Percentiles rank a stretch among this genome's conserved stretches.
Conservation (phyloP, 106 monocot species). For the Triglochin maritima region DNA sequence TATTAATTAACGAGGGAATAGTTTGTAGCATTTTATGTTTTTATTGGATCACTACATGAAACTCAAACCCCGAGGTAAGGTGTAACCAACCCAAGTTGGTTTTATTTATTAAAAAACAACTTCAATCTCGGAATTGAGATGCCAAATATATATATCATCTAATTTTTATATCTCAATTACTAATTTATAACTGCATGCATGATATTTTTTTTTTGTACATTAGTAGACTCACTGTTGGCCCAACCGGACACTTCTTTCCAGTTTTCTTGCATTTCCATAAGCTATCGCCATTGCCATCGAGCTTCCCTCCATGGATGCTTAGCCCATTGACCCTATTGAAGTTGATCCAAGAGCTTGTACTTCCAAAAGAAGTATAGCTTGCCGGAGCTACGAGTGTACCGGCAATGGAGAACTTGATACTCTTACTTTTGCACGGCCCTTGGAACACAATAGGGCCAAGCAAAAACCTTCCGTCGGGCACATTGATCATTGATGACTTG, state of each 20-base stretch:
- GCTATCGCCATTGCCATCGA: slow-evolving; percentile 32
- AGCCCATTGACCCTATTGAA: slow-evolving; percentile 28
- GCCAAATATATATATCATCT: no score
- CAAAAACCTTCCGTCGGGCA: slow-evolving; percentile 31
- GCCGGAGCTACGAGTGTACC: slow-evolving; percentile 37
- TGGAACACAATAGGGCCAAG: slow-evolving; percentile 18
- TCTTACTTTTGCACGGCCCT: slow-evolving; percentile 35
- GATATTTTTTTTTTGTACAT: neutral
- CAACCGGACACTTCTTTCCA: slow-evolving; percentile 15
- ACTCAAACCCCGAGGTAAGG: slow-evolving; percentile 4
- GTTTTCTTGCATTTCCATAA: slow-evolving; percentile 36
- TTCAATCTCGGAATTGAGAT: slow-evolving; percentile 20
- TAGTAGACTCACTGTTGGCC: slow-evolving; percentile 20
- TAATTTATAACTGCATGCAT: slow-evolving; percentile 25
- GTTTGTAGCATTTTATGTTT: slow-evolving; percentile 1
- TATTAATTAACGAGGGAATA: slow-evolving; percentile 1
- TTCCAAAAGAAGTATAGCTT: neutral
- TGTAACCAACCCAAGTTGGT: slow-evolving; percentile 32
- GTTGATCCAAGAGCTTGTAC: slow-evolving; percentile 19
- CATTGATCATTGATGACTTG: slow-evolving; percentile 12
- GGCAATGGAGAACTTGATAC: slow-evolving; percentile 7
- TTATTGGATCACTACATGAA: neutral
- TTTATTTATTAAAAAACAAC: slow-evolving; percentile 20
- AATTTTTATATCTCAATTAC: slow-evolving; percentile 8
- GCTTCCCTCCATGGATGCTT: slow-evolving; percentile 28